Conservation (phyloP, 257 asterid genomes). For the Dorcoceras hygrometricum region DNA sequence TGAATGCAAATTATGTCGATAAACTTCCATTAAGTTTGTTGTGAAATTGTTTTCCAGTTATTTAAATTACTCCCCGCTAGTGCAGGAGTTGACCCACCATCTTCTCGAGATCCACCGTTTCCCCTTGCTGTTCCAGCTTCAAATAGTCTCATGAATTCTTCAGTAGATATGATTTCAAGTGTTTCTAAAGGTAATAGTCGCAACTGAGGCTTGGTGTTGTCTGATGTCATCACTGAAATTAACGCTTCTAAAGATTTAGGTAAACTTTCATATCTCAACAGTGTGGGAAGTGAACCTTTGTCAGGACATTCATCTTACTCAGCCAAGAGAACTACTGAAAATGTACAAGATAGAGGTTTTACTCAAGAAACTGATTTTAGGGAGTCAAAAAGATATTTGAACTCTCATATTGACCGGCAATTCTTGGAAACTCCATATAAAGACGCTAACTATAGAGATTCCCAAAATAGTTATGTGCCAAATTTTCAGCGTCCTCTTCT, state of each 20-base stretch:
- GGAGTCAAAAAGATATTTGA: conserved; percentile 67
- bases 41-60: conserved; percentile 39
- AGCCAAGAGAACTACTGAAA: conserved; percentile 76
- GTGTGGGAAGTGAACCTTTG: conserved; percentile 53
- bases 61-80: conserved; percentile 64
- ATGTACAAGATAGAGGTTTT: conserved; percentile 60
- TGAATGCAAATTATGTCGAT: conserved; percentile 13
- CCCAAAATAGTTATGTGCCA: conserved; percentile 63
- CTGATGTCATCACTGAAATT: conserved; percentile 93
- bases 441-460: conserved; percentile 73
- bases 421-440: conserved; percentile 56
- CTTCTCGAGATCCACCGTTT: conserved; percentile 98
- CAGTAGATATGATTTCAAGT: conserved; percentile 54
- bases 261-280: conserved; percentile 57
- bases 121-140: conserved; percentile 99
- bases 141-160: conserved; percentile 58
- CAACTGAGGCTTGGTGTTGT: conserved; percentile 81
- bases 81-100: conserved; percentile 99
- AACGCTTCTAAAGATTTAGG: conserved; percentile 89
- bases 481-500: conserved; percentile 94
- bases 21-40: conserved; percentile 14
- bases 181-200: conserved; percentile 64
- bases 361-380: conserved; percentile 66
- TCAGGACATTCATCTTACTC: conserved; percentile 62
- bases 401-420: conserved; percentile 60